phyloP scores from a whole-genome alignment of 495 filamentous ascomycete genomes.

The Penicillium steckii region DNA sequence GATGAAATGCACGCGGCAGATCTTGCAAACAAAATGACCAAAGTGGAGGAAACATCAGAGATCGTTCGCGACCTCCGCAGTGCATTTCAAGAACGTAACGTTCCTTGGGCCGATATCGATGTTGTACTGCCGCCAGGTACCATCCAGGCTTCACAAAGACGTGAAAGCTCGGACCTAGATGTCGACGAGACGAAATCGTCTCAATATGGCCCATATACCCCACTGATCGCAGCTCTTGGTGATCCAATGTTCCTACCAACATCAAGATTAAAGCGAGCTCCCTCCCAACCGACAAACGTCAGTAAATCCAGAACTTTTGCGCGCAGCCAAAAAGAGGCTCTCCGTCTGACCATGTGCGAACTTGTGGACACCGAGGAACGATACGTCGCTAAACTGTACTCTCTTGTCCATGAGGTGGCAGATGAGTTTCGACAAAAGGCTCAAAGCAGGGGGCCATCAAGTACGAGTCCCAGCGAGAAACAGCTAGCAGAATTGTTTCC shows the following conservation, averaged over 20 bases:
- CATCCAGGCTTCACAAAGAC: conserved; percentile 49
- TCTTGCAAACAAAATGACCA: conserved; percentile 77
- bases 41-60: conserved; percentile 69
- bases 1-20: conserved; percentile 91
- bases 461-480: conserved; percentile 69
- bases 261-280: conserved; percentile 78
- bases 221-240: conserved; percentile 74
- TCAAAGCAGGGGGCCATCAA: conserved; percentile 52
- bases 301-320: conserved; percentile 71
- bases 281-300: conserved; percentile 78
- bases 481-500: conserved; percentile 80
- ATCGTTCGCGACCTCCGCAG: conserved; percentile 67
- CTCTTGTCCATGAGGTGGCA: conserved; percentile 72
- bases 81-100: conserved; percentile 72
- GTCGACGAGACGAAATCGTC: conserved; percentile 56
- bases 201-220: conserved; percentile 71
- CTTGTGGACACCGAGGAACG: conserved; percentile 90
- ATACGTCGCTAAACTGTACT: conserved; percentile 82
- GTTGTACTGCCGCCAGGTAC: conserved; percentile 75
- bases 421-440: conserved; percentile 71
- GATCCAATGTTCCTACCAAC: conserved; percentile 85
- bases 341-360: conserved; percentile 89
- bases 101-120: conserved; percentile 85
- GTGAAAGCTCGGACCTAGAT: conserved; percentile 41
- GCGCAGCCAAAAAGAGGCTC: conserved; percentile 75